Evolutionary conservation across 306 rosid genomes (phyloP).

Genomic region (Cyclanthera cordifolia): DNA sequence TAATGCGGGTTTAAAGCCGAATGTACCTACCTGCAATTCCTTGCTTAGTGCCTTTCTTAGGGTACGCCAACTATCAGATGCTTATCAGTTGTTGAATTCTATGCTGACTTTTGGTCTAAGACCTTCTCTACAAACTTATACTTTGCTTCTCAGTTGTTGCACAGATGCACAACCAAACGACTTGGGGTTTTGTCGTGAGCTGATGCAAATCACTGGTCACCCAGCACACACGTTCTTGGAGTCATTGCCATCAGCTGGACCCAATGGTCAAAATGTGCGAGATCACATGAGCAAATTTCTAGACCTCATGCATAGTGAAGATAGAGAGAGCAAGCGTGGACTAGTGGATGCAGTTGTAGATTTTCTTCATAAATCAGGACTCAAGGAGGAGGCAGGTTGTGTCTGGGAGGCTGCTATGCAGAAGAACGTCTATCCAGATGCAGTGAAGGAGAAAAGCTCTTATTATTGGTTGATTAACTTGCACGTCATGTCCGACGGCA

Average conservation of each 20-base stretch:
- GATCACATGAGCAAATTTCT: conserved; percentile 65
- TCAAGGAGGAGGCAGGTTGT: conserved; percentile 93
- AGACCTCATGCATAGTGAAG: conserved; percentile 82
- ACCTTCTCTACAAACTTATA: conserved; percentile 83
- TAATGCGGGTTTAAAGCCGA: conserved; percentile 69
- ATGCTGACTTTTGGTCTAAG: conserved; percentile 63
- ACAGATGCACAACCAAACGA: conserved; percentile 61
- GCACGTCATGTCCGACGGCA: conserved; percentile 94
- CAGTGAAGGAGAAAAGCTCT: conserved; percentile 64
- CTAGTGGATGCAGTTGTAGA: conserved; percentile 96
- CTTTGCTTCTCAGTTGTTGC: conserved; percentile 85
- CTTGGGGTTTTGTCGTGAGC: conserved; percentile 63
- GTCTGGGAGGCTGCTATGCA: conserved; percentile 91
- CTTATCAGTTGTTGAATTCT: conserved; percentile 55
- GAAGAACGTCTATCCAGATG: conserved; percentile 80
- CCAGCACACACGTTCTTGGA: conserved; percentile 73
- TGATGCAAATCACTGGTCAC: conserved; percentile 69
- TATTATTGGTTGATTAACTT: conserved; percentile 91
- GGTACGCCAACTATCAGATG: conserved; percentile 58
- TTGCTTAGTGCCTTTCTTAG: conserved; percentile 83
- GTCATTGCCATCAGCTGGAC: conserved; percentile 85
- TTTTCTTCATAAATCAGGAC: conserved; percentile 92
- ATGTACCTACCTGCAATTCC: conserved; percentile 88
- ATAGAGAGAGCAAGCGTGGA: conserved; percentile 90
- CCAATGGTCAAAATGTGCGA: conserved; percentile 75